phyloP scores from a whole-genome alignment of 768 basidiomycete genomes.

The Lentinula raphanica region DNA sequence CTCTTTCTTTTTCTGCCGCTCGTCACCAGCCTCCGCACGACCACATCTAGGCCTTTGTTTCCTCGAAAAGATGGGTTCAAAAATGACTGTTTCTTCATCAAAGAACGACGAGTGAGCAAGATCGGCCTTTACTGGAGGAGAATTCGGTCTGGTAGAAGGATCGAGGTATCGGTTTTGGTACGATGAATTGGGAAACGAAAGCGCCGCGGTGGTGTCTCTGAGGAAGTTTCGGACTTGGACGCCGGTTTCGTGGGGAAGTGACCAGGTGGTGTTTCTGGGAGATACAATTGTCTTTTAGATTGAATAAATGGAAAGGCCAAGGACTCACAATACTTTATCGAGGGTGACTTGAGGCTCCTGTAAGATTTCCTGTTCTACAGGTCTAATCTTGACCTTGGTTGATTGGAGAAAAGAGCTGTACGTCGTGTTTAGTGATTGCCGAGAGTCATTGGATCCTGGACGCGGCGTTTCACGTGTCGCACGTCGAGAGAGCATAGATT shows the following conservation, averaged over 20 bases:
- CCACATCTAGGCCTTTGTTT: background rate
- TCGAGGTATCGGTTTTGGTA: slow-evolving; percentile 24
- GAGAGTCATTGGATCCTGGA: slow-evolving; percentile 25
- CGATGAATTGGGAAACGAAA: slow-evolving; percentile 8
- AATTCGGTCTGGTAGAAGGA: slow-evolving; percentile 2
- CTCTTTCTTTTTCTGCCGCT: background rate
- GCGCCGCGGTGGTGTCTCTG: slow-evolving; percentile 16
- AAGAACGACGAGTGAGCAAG: background rate
- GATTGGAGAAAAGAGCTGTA: slow-evolving; percentile 15
- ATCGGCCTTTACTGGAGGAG: background rate
- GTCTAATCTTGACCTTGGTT: slow-evolving; percentile 14
- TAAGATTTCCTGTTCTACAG: slow-evolving; percentile 11
- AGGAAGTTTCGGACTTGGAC: slow-evolving; percentile 21
- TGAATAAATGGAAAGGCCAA: background rate
- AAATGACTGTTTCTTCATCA: background rate
- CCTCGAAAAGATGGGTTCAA: slow-evolving; percentile 42
- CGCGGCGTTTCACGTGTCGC: slow-evolving; percentile 44
- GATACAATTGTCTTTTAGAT: background rate
- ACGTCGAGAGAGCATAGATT: slow-evolving; percentile 40
- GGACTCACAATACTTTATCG: slow-evolving; percentile 38
- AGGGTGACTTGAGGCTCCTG: slow-evolving; percentile 25
- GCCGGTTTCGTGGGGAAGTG: slow-evolving; percentile 21
- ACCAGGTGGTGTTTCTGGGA: slow-evolving; percentile 26
- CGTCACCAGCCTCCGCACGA: background rate
- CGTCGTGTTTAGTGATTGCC: slow-evolving; percentile 21